Evolutionary conservation across 495 filamentous ascomycete genomes (phyloP).

Genomic region (Xylaria cubensis): DNA sequence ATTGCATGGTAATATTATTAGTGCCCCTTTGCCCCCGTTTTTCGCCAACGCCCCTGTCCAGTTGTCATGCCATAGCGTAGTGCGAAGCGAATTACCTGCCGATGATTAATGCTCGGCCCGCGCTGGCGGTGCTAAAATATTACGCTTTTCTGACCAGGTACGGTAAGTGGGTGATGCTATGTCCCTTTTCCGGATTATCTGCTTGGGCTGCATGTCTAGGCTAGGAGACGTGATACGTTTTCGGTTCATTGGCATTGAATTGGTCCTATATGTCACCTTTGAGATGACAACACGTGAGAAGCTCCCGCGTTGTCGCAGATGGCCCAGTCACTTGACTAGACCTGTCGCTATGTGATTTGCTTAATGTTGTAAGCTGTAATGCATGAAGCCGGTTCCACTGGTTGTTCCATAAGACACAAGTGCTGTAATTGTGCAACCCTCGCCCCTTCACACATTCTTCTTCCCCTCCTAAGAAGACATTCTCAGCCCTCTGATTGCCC

Average conservation of each 20-base stretch:
- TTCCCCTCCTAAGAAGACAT: background rate
- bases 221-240: background rate
- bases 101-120: constrained; percentile 37
- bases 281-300: constrained; percentile 25
- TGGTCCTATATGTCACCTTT: constrained; percentile 15
- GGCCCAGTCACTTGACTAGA: constrained; percentile 26
- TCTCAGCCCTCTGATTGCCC: constrained; percentile 7
- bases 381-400: constrained; percentile 25
- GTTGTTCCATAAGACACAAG: constrained; percentile 17
- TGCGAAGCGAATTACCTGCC: constrained; percentile 36
- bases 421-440: constrained; percentile 10
- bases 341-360: constrained; percentile 25
- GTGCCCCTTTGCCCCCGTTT: constrained; percentile 13
- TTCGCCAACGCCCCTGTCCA: background rate
- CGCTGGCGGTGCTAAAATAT: constrained; percentile 20
- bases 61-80: background rate
- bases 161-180: background rate
- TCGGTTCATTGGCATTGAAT: background rate
- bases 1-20: constrained; percentile 15
- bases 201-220: background rate
- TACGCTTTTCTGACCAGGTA: background rate
- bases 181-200: constrained; percentile 13
- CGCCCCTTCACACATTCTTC: background rate
- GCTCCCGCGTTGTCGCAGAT: constrained; percentile 19
- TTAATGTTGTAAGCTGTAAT: constrained; percentile 10